Evolutionary conservation across 768 basidiomycete genomes (phyloP).

Genomic region (Lepiota brunneoincarnata): DNA sequence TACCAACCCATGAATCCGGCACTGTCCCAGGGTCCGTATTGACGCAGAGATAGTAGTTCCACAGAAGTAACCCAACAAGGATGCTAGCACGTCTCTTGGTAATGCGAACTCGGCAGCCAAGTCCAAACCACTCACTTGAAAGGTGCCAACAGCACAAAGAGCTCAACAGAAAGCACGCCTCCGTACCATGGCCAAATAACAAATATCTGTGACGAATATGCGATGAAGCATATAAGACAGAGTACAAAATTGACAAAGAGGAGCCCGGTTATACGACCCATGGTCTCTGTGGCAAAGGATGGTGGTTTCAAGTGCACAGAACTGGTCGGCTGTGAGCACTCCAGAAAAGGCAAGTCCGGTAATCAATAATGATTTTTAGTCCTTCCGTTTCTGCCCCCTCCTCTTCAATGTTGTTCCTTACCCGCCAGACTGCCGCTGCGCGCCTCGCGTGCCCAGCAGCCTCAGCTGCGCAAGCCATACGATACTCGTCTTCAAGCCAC

Average conservation of each 20-base stretch:
- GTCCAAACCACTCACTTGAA: conserved; percentile 71
- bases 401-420: neutral
- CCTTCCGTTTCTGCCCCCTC: neutral
- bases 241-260: conserved; percentile 70
- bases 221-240: conserved; percentile 79
- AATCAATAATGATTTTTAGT: neutral
- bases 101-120: conserved; percentile 6
- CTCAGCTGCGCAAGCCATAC: neutral
- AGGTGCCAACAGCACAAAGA: conserved; percentile 73
- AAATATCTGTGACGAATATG: conserved; percentile 86
- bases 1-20: conserved; percentile 72
- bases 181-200: conserved; percentile 95
- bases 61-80: conserved; percentile 73
- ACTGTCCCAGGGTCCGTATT: conserved; percentile 82
- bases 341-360: conserved; percentile 7
- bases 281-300: neutral
- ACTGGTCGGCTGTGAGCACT: too few relatives aligned
- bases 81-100: conserved; percentile 39
- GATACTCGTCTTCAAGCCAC: neutral
- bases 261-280: conserved; percentile 33
- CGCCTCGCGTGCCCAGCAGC: neutral
- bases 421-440: neutral
- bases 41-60: conserved; percentile 88
- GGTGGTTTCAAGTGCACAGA: too few relatives aligned
- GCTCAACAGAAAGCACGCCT: conserved; percentile 64